phyloP scores from a whole-genome alignment of 1,284 basidiomycete species.

The Neotropicomus parvogracilis region DNA sequence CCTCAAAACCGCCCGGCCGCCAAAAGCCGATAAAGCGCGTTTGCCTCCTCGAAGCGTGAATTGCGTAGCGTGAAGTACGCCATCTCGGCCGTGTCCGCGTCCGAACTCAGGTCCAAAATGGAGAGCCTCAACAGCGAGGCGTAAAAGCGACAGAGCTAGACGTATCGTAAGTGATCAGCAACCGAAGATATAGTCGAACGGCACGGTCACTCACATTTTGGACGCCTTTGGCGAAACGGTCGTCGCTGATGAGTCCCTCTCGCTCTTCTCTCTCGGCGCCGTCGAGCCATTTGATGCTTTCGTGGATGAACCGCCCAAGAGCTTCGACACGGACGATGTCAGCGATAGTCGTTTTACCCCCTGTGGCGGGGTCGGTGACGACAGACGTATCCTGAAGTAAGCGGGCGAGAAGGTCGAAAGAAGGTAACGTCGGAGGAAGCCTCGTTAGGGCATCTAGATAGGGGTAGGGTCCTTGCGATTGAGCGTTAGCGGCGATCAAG shows the following conservation, averaged over 20 bases:
- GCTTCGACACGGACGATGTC: slow-evolving; percentile 60
- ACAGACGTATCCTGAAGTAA: slow-evolving; percentile 58
- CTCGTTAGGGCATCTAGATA: slow-evolving; percentile 54
- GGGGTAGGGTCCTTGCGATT: slow-evolving; percentile 38
- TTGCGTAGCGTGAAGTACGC: slow-evolving; percentile 66
- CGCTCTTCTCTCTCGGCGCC: slow-evolving; percentile 59
- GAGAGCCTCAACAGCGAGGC: slow-evolving; percentile 59
- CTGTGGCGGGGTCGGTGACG: slow-evolving; percentile 37
- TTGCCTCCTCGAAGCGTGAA: slow-evolving; percentile 71
- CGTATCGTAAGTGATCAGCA: slow-evolving; percentile 7
- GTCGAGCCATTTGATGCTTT: slow-evolving; percentile 64
- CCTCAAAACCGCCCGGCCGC: slow-evolving; percentile 40
- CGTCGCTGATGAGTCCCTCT: slow-evolving; percentile 63
- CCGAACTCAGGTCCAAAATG: slow-evolving; percentile 56
- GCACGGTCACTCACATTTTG: slow-evolving; percentile 64
- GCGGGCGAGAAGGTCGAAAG: slow-evolving; percentile 67
- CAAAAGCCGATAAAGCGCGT: slow-evolving; percentile 60
- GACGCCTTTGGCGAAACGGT: slow-evolving; percentile 65
- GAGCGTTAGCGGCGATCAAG: slow-evolving; percentile 39
- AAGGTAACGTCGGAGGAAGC: slow-evolving; percentile 60
- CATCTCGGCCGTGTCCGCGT: slow-evolving; percentile 70
- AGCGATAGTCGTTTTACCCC: slow-evolving; percentile 53
- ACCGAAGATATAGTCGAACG: neutral
- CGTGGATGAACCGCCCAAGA: slow-evolving; percentile 65
- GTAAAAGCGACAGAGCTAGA: slow-evolving; percentile 74